Conservation (phyloP, 1,139 yeast species). For the Yamadazyma spencermartinsiae region DNA sequence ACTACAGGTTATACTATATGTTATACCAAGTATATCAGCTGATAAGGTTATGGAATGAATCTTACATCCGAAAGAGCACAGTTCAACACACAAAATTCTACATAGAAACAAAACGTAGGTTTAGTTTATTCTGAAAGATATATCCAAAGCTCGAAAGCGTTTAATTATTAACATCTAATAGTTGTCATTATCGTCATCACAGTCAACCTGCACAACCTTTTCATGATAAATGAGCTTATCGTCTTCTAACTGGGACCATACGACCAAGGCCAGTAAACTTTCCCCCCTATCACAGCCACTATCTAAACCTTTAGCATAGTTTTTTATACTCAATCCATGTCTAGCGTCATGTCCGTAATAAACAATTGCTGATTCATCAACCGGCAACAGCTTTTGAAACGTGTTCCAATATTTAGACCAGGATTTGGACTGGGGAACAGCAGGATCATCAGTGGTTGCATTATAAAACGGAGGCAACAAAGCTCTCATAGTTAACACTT, state of each 20-base stretch:
- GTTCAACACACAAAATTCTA: too few relatives aligned
- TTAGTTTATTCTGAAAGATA: too few relatives aligned
- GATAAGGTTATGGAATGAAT: too few relatives aligned
- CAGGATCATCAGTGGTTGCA: constrained; percentile 53
- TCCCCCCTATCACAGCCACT: constrained; percentile 81
- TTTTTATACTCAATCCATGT: constrained; percentile 65
- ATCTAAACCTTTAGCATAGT: constrained; percentile 78
- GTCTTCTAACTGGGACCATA: constrained; percentile 31
- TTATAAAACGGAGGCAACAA: constrained; percentile 57
- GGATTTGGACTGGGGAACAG: constrained; percentile 48
- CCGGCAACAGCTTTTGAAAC: constrained; percentile 37
- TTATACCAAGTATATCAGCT: too few relatives aligned
- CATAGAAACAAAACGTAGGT: too few relatives aligned
- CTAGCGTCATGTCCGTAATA: constrained; percentile 91
- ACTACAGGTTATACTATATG: too few relatives aligned
- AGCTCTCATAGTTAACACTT: constrained; percentile 63
- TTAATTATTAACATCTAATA: too few relatives aligned
- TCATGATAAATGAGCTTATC: constrained; percentile 21
- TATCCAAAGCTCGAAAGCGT: too few relatives aligned
- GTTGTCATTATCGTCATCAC: constrained; percentile 10
- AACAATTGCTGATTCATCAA: constrained; percentile 41
- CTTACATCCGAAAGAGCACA: too few relatives aligned
- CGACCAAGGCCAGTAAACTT: constrained; percentile 62
- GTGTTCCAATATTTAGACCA: constrained; percentile 70
- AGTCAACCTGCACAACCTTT: constrained; percentile 24